Base-by-base conservation (phyloP, 2,329 filamentous ascomycete species). In the Trichoderma koningiopsis region DNA sequence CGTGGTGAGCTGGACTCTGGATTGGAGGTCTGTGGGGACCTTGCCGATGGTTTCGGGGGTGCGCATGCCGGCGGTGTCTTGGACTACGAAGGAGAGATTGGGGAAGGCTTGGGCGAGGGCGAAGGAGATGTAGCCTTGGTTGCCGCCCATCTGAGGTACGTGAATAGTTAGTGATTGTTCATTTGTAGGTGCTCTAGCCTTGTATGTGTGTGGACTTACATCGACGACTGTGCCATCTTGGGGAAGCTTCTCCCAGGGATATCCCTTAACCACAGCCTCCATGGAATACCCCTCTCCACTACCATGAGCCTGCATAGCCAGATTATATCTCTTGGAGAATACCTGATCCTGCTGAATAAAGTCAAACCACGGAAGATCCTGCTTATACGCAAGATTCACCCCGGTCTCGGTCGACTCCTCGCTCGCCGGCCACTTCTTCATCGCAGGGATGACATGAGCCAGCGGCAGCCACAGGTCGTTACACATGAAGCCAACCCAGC, bases 401-500 rank as follows among this genome's bases (percentile, higher is more conserved):
- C 75, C 74, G 5, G 79, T 79, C 72, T 81, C 73, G n/a, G 72
- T 78, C 0, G 77, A 73, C 52, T 80, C 78, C 37, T 77, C 72
- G 27, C 74, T 78, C 22, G 67, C 72, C 2, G 79, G 79, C 78
- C 78, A 81, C 66, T 74, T 77, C 58, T 77, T 73, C 73, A 80
- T 74, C 13, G 78, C 77, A 8, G 76, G 74, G 8, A 78, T 72
- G 5, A 76, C 74, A 61, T 77, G 75, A 47, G 72, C 72, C 3
- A 76, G 72, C 4, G 76, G 73, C 14, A 75, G 73, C 73, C 75
- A 75, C 62, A 78, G 60, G 40, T 80, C 76, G 13, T 76, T 72
- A 16, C 72, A 73, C 27, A 78, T 75, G 68, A 76, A 72, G 2
- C 74, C 73, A 0, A 77, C 74, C 78, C 79, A 80, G 69, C 74